Evolutionary conservation across 176 grass and related monocot species (phyloP), one percentile per base, ranked within the genome.

Genomic region (Puccinellia tenuiflora): DNA sequence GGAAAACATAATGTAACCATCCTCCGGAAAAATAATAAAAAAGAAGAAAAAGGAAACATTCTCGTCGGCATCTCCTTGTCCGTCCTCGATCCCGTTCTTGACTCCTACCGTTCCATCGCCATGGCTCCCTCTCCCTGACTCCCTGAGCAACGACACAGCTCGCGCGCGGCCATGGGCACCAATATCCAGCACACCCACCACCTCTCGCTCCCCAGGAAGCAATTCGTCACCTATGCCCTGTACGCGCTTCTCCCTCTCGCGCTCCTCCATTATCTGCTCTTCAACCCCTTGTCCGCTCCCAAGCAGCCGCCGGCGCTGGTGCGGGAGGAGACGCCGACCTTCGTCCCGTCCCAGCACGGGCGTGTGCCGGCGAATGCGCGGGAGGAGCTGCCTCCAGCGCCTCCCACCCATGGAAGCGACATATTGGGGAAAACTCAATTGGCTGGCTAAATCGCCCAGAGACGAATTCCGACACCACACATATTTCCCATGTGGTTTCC

Each of bases 241-340:
- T 97, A 75, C 38, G 74, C 86, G 33, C 75, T 97, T 31, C 3
- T 97, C 76, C 84, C 86, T 13, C 60, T 97, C 26, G 88, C 88
- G 14, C 70, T 94, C 60, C 79, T 92, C 88, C 95, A 92, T 30
- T 78, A 90, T 56, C 90, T 89, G 7, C 81, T 92, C 86, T 90
- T 92, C 77, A 66, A 76, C 54, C 85, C 87, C 11, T 20, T 56
- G 39, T 25, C 43, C 51, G 24, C 78, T 2, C 17, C 86, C 56
- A 40, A 62, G 2, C 9, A 8, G 52, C 67, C 73, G 52, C 67
- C 73, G 65, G 2, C 57, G 34, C 66, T 14, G 16, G 57, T 6
- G 1, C 68, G 13, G 1, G 76, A 79, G 21, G 75, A 56, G 2
- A 68, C 51, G 4, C 15, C n/a, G 0, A 8, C 31, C 47, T 1